These are phyloP conservation scores for Aspergillus ustus DNA, from an alignment of 2,329 filamentous ascomycete genomes.

Conservation along the genomic window DNA sequence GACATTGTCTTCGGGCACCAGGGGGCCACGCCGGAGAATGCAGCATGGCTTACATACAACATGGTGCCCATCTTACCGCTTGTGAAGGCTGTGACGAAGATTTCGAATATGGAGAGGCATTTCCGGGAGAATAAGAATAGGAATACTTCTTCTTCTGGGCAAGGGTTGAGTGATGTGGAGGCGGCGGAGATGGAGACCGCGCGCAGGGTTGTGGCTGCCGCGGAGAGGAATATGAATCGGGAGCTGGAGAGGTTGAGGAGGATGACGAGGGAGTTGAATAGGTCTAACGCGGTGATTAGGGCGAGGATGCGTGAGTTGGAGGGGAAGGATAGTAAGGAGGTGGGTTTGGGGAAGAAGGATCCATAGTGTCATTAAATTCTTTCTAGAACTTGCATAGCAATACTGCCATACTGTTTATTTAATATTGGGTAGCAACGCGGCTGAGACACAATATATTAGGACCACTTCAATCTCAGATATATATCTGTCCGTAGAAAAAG, in stretches of 20 bases:
- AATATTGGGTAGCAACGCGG: neutral
- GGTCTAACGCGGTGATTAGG: slow-evolving; percentile 22
- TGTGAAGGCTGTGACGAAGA: slow-evolving; percentile 30
- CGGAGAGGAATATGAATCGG: slow-evolving; percentile 26
- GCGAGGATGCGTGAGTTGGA: slow-evolving; percentile 19
- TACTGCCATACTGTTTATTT: neutral
- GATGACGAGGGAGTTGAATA: slow-evolving; percentile 21
- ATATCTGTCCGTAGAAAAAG: too few relatives aligned
- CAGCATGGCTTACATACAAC: slow-evolving; percentile 29
- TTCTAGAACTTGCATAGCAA: neutral
- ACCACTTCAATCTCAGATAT: too few relatives aligned
- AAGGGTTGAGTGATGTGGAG: slow-evolving; percentile 24
- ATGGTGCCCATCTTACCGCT: slow-evolving; percentile 23
- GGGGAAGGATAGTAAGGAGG: neutral
- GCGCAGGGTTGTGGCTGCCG: slow-evolving; percentile 21
- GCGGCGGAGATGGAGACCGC: slow-evolving; percentile 28
- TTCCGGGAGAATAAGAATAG: slow-evolving; percentile 13
- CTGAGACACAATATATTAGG: too few relatives aligned
- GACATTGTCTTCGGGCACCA: slow-evolving; percentile 26
- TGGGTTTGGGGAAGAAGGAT: neutral
- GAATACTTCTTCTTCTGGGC: neutral
- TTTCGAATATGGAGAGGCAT: slow-evolving; percentile 24
- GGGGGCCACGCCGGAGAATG: slow-evolving; percentile 30
- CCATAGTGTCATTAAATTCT: neutral
- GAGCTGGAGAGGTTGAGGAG: slow-evolving; percentile 27